Evolutionary conservation across 1,139 yeast genomes (phyloP).

Genomic region (Torulaspora pretoriensis): DNA sequence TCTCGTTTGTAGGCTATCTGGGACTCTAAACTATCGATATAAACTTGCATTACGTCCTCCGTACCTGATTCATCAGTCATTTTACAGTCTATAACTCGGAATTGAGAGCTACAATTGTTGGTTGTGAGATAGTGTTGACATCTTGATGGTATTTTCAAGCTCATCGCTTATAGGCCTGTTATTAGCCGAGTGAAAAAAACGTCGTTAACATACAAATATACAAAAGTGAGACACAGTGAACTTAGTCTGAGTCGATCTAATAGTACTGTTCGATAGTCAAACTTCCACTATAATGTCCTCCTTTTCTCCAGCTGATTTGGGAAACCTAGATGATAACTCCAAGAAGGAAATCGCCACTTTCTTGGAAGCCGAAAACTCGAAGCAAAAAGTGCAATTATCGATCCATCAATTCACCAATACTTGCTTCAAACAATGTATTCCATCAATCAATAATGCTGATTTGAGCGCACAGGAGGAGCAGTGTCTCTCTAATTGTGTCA

Average conservation of each 20-base stretch:
- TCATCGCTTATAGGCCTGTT: not conserved
- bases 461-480: conserved; percentile 59
- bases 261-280: not conserved
- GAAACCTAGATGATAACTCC: conserved; percentile 63
- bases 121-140: not conserved
- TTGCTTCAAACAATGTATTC: conserved; percentile 85
- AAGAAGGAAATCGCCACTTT: conserved; percentile 72
- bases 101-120: not conserved
- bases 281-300: conserved; percentile 45
- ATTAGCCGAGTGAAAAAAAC: conserved; percentile 2
- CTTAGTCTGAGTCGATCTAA: not conserved
- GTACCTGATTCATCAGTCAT: not conserved
- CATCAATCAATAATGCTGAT: conserved; percentile 48
- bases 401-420: conserved; percentile 83
- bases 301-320: conserved; percentile 56
- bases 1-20: conserved; percentile 30
- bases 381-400: conserved; percentile 81
- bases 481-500: conserved; percentile 77
- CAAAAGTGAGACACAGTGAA: not conserved
- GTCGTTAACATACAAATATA: not conserved
- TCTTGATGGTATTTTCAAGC: not conserved
- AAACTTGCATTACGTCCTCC: conserved; percentile 15
- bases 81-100: not conserved
- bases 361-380: conserved; percentile 78
- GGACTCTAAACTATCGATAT: conserved; percentile 23